Evolutionary conservation across 1,139 yeast genomes (phyloP), one percentile per base, ranked within the genome.

Genomic region (Kodamaea sp.): DNA sequence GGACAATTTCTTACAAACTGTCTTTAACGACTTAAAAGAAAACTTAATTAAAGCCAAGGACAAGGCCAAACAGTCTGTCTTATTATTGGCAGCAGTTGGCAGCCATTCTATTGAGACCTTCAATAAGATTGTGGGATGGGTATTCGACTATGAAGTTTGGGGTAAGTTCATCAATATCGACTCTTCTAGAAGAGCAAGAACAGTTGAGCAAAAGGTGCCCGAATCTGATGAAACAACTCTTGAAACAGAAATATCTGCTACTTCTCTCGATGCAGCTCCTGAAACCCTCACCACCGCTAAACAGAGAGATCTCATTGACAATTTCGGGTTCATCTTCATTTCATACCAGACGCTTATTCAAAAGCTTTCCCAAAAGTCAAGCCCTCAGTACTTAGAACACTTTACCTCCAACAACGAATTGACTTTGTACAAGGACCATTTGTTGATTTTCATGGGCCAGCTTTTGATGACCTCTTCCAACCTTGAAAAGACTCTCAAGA

Each of bases 401-500:
- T 47, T 48, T 25, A 21, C 37, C 12, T 27, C 39, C 9, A 41
- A 29, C 12, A 36, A 41, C 35, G 61, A 68, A 11, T 51, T 82
- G 36, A 41, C 57, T 10, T 45, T 53, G 1, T 74, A 63, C 53
- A 84, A 85, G 49, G 95, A 88, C 48, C 78, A 78, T 31, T 61
- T 89, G 13, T 61, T 87, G 26, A 76, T 81, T 35, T 66, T 82
- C 32, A 58, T 86, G 44, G 78, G 88, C 10, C 83, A 78, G 52
- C 68, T 86, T 3, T 67, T 89, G 34, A 78, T 82, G 56, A 73
- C 83, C 0, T 70, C 87, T 0, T 79, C 95, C 0, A 70, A 70
- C 34, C 60, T 76, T 23, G 95, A 85, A 47, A 79, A 80, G 16
- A 75, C 88, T 0, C 66, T 89, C 34, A 75, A 89, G 48, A 72